Evolutionary conservation across 495 filamentous ascomycete species (phyloP).

Genomic region (Halenospora varia): DNA sequence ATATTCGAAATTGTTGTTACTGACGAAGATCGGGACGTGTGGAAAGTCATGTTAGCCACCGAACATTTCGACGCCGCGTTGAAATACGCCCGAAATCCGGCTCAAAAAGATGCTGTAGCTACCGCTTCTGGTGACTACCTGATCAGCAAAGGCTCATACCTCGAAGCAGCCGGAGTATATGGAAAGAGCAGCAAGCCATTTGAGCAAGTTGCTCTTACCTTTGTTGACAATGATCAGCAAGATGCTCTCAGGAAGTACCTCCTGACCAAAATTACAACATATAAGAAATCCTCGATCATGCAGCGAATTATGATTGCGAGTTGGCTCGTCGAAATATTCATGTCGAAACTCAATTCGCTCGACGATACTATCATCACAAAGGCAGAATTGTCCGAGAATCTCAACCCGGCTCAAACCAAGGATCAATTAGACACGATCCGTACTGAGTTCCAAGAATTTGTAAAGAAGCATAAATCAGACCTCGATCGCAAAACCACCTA

Average conservation of each 20-base stretch:
- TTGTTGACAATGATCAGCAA: conserved; percentile 84
- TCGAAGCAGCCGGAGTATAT: conserved; percentile 85
- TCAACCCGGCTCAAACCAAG: conserved; percentile 63
- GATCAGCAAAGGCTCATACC: conserved; percentile 68
- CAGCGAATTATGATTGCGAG: conserved; percentile 91
- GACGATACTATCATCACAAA: conserved; percentile 93
- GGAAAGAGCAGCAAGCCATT: conserved; percentile 95
- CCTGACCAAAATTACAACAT: conserved; percentile 71
- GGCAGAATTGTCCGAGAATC: conserved; percentile 71
- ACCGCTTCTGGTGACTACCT: conserved; percentile 88
- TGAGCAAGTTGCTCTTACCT: conserved; percentile 86
- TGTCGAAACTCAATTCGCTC: conserved; percentile 92
- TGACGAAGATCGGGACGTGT: conserved; percentile 89
- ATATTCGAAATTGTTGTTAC: conserved; percentile 90
- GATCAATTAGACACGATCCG: conserved; percentile 66
- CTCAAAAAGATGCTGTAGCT: conserved; percentile 84
- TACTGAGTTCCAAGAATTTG: conserved; percentile 83
- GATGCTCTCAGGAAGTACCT: conserved; percentile 93
- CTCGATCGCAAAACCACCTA: conserved; percentile 90
- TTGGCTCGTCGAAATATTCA: conserved; percentile 94
- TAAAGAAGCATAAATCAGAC: conserved; percentile 75
- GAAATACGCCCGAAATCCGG: conserved; percentile 65
- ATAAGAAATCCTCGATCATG: conserved; percentile 84
- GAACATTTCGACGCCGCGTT: conserved; percentile 86
- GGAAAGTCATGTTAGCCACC: conserved; percentile 82